Base-by-base conservation (phyloP, 2,329 filamentous ascomycete species). In the Coleophoma crateriformis region DNA sequence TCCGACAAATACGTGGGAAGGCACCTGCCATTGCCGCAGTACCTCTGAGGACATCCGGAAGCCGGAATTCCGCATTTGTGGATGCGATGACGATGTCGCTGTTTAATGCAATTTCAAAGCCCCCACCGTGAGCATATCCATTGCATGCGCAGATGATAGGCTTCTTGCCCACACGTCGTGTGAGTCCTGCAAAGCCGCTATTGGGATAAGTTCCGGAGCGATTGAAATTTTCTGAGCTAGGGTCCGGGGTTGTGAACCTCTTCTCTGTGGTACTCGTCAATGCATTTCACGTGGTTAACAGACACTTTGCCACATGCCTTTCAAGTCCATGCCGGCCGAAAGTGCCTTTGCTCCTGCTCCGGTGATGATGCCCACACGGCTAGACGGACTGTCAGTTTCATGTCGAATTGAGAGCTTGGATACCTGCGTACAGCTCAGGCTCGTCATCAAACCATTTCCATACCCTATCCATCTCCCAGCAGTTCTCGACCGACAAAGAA, bases 121-220 rank as follows among this genome's bases (percentile, higher is more conserved):
- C 79, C 4, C 78, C 79, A 0, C 79, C 79, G 43, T 79, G 66
- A 1, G 77, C 76, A 52, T 75, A 71, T 0, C 79, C 79, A 63
- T 82, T 82, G 3, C 81, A 76, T 2, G 79, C 79, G 8, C 77
- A 78, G 60, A 82, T 78, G 42, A 82, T 70, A 1, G 79, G 79
- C 63, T 82, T 82, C 68, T 79, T 82, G 1, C 82, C 81, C 12
- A 64, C 64, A 12, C 82, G 69, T 38, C 76, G 68, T 38, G 75
- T 79, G 13, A 85, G 61, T 0, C 78, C 81, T 35, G 69, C 74
- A 58, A 82, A 80, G 0, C 80, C 81, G 1, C 66, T 66, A 2
- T 67, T 49, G 1, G 76, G 75, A 53, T 74, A 73, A 15, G 4
- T 22, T 4, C 2, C 12, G 7, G 20, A 32, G 8, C 41, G 41